Evolutionary conservation across 371 early-diverging fungal genomes (phyloP), one percentile per base, ranked within the genome.

Genomic region (Zychaea mexicana): DNA sequence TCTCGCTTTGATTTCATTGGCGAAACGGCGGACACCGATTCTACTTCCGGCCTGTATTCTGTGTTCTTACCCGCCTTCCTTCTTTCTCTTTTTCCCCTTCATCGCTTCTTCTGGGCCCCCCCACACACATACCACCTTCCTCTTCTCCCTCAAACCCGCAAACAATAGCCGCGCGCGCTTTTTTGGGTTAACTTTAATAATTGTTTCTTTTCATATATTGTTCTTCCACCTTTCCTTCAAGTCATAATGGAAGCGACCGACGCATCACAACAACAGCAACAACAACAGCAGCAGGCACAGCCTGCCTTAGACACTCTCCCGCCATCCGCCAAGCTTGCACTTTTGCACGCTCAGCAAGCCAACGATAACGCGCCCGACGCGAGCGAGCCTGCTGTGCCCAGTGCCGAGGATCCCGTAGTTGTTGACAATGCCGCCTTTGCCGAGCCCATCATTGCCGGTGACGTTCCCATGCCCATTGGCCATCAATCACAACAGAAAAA

Each of bases 371-470:
- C 28, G 21, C 32, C 21, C 47, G 61, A 60, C 58, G 27, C 58
- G 54, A 57, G 45, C n/a, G 74, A 79, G 30, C 61, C 70, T 49
- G 63, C 75, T 52, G 80, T 77, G 12, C 80, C 80, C 27, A 74
- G 77, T 54, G 66, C 75, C 36, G 70, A 79, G 57, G 80, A 79
- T 68, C 80, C 80, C 22, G 79, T 79, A 42, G 73, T 73, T 21
- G 65, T 73, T n/a, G 66, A 69, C 57, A 69, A 69, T 42, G 42
- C 62, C 15, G 73, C 71, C 39, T 74, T 73, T 58, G 69, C 71
- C 57, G 80, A 79, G 60, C 80, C 80, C 54, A 65, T 79, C 47
- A 79, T 79, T 59, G 77, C 80, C 52, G 80, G 80, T 55, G 80
- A 79, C 49, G 69, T 67, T 31, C 80, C 80, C 24, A 68, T 73